Base-by-base conservation (phyloP, 148 eudicot genomes). In the Mesembryanthemum crystallinum region DNA sequence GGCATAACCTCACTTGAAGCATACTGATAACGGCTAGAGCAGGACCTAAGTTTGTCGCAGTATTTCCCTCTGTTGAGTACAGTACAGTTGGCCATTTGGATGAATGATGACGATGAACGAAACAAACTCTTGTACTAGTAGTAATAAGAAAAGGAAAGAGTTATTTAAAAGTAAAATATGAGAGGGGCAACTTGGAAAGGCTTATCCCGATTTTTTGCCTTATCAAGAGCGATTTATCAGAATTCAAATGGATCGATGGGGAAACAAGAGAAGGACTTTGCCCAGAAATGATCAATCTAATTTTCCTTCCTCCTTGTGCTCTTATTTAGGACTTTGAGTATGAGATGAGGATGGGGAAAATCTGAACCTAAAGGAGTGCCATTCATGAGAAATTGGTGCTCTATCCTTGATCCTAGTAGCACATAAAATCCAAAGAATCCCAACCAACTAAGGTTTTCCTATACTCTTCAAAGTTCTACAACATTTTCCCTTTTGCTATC, bases 1-100 rank as follows among this genome's bases (percentile, higher is more conserved):
- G 10, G 32, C 14, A 68, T 18, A 23, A 21, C 57, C 28, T 18
- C 15, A 8, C 23, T 45, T 43, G 72, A 42, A 24, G 72, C 25
- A 42, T 43, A 25, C 58, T 68, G 72, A 68, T 45, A 47, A 68
- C n/a, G 24, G 55, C 11, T 68, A n/a, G n/a, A n/a, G n/a, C n/a
- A n/a, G 60, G 59, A 47, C 24, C 27, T 7, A 10, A 51, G 54
- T 12, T 32, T 32, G 28, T 10, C 60, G 7, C 45, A 32, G 21
- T 14, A 49, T 29, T 69, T 55, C 72, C 15, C 57, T 27, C 14
- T 60, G 27, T 51, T 51, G 42, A 49, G 25, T 23, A 27, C 59
- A 69, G 1, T 11, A 20, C 23, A 28, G n/a, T 49, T 20, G 23
- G 59, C 59, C 60, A 69, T 69, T 62, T 28, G 60, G 2, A 11